phyloP scores from a whole-genome alignment of 345 rosid genomes.

The Populus deltoides region DNA sequence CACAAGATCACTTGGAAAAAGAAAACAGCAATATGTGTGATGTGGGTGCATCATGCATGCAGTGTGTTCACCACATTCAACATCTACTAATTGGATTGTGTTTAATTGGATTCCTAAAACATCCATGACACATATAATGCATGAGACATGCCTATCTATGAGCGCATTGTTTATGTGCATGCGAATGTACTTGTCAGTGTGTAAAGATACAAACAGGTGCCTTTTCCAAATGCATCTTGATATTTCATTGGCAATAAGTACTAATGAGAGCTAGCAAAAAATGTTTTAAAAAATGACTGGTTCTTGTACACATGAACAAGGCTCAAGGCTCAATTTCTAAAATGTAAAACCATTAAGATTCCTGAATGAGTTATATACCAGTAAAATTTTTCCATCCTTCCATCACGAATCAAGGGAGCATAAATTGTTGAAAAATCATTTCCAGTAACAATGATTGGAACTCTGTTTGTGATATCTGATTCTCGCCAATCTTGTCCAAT shows the following conservation, averaged over 20 bases:
- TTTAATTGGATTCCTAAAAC: background rate
- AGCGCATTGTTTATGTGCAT: background rate
- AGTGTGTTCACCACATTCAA: background rate
- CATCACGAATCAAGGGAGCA: slow-evolving; percentile 97
- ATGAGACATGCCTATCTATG: background rate
- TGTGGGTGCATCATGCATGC: background rate
- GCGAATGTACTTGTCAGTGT: background rate
- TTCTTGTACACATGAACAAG: background rate
- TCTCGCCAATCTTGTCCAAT: slow-evolving; percentile 96
- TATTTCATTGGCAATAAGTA: background rate
- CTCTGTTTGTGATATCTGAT: slow-evolving; percentile 67
- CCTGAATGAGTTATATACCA: slow-evolving; percentile 46
- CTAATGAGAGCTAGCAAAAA: background rate
- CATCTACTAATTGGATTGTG: background rate
- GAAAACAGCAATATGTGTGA: background rate
- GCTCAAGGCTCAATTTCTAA: background rate
- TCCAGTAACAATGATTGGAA: slow-evolving; percentile 87
- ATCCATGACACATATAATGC: background rate
- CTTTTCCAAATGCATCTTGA: background rate
- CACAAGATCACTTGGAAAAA: background rate
- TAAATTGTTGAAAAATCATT: slow-evolving; percentile 84
- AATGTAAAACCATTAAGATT: background rate
- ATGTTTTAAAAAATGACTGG: background rate
- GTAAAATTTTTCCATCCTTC: slow-evolving; percentile 95
- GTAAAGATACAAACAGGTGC: no score